Conservation (phyloP, 345 rosid genomes). For the Dimocarpus longan region DNA sequence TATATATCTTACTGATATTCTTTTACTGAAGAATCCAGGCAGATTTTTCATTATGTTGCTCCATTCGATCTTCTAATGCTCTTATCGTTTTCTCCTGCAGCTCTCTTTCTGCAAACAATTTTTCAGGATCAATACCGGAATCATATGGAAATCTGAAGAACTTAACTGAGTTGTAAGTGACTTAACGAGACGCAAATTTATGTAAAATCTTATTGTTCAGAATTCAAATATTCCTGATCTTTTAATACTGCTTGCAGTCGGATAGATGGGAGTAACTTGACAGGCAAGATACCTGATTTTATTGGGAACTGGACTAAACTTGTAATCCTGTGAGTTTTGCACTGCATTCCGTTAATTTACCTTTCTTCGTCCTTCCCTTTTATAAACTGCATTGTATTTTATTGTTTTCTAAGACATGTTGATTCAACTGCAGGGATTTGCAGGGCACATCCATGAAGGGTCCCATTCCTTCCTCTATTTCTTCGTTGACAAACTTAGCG, state of each 20-base stretch:
- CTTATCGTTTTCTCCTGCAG: too few relatives aligned
- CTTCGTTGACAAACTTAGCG: slow-evolving; percentile 48
- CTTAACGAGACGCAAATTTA: not conserved
- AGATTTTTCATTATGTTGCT: too few relatives aligned
- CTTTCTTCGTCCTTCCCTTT: not conserved
- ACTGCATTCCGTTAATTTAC: not conserved
- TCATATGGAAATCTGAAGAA: slow-evolving; percentile 62
- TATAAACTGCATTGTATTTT: not conserved
- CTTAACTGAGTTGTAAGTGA: slow-evolving; percentile 77
- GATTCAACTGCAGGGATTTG: slow-evolving; percentile 51
- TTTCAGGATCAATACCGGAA: slow-evolving; percentile 71
- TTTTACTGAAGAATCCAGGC: not conserved
- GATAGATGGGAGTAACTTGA: slow-evolving; percentile 71
- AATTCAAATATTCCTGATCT: not conserved
- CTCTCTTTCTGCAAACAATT: too few relatives aligned
- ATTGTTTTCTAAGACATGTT: not conserved
- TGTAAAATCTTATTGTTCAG: not conserved
- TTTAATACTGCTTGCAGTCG: slow-evolving; percentile 44
- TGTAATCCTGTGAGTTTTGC: slow-evolving; percentile 19
- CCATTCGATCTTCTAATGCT: too few relatives aligned
- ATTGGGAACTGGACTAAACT: slow-evolving; percentile 44
- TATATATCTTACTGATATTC: not conserved
- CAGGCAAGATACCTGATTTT: slow-evolving; percentile 42
- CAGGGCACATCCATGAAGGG: slow-evolving; percentile 91
- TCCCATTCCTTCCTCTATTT: slow-evolving; percentile 73